Evolutionary conservation across 176 grass and related monocot genomes (phyloP).

Genomic region (Zizania latifolia): DNA sequence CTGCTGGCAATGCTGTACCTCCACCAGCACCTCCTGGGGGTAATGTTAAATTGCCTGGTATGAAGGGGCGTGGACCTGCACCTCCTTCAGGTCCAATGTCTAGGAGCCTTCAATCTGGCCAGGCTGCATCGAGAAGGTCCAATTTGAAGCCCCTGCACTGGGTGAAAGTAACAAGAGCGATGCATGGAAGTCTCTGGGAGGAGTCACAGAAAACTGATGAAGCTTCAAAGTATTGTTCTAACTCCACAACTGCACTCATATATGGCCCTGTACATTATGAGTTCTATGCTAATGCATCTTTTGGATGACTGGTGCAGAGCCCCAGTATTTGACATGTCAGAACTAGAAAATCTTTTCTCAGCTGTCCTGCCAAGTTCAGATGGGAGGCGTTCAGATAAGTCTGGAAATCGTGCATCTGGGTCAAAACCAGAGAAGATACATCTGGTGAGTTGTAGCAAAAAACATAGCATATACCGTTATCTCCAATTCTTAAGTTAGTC

Average conservation of each 20-base stretch:
- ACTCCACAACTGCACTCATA: background rate
- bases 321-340: slow-evolving; percentile 95
- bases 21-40: slow-evolving; percentile 49
- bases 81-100: slow-evolving; percentile 56
- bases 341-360: slow-evolving; percentile 95
- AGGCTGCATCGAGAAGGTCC: slow-evolving; percentile 50
- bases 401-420: slow-evolving; percentile 48
- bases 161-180: slow-evolving; percentile 99
- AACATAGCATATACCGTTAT: background rate
- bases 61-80: slow-evolving; percentile 35
- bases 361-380: slow-evolving; percentile 65
- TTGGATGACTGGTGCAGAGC: slow-evolving; percentile 39
- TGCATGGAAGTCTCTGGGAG: slow-evolving; percentile 95
- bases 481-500: background rate
- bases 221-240: slow-evolving; percentile 46
- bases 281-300: slow-evolving; percentile 34
- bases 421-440: slow-evolving; percentile 90
- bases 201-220: slow-evolving; percentile 77
- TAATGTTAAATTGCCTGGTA: slow-evolving; percentile 39
- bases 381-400: slow-evolving; percentile 58
- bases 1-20: slow-evolving; percentile 32
- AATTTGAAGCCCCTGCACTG: slow-evolving; percentile 99
- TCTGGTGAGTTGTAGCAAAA: slow-evolving; percentile 51
- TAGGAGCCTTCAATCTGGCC: slow-evolving; percentile 49
- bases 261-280: slow-evolving; percentile 1